Base-by-base conservation (phyloP, 805 yeast species). In the Clavispora asparagi region DNA sequence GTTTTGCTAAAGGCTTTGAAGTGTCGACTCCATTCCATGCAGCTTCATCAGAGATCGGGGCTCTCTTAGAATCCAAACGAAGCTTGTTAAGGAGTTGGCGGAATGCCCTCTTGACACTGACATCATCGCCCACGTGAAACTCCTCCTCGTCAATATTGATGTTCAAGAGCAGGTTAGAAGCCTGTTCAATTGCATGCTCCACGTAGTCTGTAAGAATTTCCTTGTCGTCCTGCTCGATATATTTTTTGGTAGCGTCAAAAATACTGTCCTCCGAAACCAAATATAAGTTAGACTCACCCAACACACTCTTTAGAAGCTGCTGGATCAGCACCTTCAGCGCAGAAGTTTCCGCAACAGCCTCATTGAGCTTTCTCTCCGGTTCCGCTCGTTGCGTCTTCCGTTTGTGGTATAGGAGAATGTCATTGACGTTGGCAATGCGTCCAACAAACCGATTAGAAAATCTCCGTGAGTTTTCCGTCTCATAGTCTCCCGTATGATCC, bases 361-460 rank as follows among this genome's bases (percentile, higher is more conserved):
- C 37, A 14, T 32, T 42, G 23, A 32, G 30, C 33, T 49, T 49
- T 31, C 51, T 54, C 42, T 52, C 57, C 16, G 47, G 59, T 32
- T 47, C 43, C 26, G 45, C 51, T 16, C 42, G 41, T 33, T 52
- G 58, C 7, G 57, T 43, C 71, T 62, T 71, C 52, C 75, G 79
- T 59, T 79, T 77, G 58, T 79, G 79, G 60, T 86, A 85, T 40
- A 81, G 82, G 3, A 92, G 78, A 8, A 91, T 87, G 56, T 90
- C 95, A 57, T 87, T 84, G n/a, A 83, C 81, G 62, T 94, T 94
- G 4, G 98, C 99, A 1, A 92, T 94, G 50, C 74, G 74, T 0
- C 96, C 97, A 6, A 87, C 95, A 71, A 92, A 94, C 57, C 88
- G 71, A 58, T 91, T 89, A 13, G 97, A 88, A 52, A 94, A 88